Evolutionary conservation across 106 monocot genomes (phyloP).

Genomic region (Dendrobium huoshanense): DNA sequence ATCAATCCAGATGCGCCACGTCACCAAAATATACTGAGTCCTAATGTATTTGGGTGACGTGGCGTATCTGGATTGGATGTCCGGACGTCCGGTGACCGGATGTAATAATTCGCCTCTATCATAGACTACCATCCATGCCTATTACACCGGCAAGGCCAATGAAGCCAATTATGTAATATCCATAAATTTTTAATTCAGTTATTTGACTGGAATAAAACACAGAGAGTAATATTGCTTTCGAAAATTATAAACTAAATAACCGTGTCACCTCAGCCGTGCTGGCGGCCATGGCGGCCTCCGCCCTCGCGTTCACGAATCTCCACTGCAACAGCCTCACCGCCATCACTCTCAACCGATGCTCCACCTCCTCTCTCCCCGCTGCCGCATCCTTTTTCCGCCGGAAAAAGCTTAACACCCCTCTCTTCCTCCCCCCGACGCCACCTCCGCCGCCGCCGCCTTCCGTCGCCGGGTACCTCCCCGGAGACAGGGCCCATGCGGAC

Average conservation of each 20-base stretch:
- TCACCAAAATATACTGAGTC: no score
- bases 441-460: constrained; percentile 1
- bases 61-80: no score
- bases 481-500: constrained; percentile 55
- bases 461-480: constrained; percentile 22
- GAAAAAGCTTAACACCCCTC: constrained; percentile 24
- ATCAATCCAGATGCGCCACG: no score
- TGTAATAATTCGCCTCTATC: no score
- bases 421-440: neutral
- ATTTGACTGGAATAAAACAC: no score
- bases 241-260: no score
- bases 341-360: constrained; percentile 33
- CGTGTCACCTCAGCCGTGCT: constrained; percentile 29
- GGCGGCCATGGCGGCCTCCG: constrained; percentile 23
- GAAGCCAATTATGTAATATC: neutral
- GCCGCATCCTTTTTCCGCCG: constrained; percentile 24
- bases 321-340: constrained; percentile 46
- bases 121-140: no score
- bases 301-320: constrained; percentile 61
- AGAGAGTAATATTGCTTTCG: neutral
- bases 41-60: no score
- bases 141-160: no score
- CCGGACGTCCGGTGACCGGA: no score
- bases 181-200: no score
- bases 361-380: constrained; percentile 25